Conservation (phyloP, 441 rosid species). For the Jatropha podagrica region DNA sequence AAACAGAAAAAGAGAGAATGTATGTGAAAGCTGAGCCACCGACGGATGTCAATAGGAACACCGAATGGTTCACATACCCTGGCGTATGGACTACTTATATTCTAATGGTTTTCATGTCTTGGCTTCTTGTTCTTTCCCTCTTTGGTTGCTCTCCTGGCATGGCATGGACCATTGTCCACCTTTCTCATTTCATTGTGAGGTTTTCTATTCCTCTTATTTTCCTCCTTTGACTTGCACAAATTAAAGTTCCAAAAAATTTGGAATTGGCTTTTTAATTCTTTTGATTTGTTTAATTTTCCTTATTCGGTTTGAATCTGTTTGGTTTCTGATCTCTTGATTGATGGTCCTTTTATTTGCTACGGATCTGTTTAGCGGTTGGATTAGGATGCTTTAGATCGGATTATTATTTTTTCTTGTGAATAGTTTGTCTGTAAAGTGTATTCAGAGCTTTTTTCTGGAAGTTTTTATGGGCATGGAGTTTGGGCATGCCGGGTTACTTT, state of each 20-base stretch:
- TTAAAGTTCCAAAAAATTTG: background rate
- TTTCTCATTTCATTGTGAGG: constrained; percentile 72
- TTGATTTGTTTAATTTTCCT: background rate
- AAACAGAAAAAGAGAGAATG: constrained; percentile 33
- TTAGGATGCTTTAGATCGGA: background rate
- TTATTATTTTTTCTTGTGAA: background rate
- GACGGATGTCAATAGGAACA: constrained; percentile 91
- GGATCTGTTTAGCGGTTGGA: background rate
- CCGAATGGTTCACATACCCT: constrained; percentile 98
- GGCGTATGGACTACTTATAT: constrained; percentile 90
- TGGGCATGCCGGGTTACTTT: background rate
- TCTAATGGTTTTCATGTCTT: constrained; percentile 68
- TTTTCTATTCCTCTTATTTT: background rate
- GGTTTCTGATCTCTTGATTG: background rate
- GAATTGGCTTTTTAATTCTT: background rate
- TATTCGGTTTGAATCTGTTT: background rate
- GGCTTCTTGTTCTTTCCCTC: constrained; percentile 78
- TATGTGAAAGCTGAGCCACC: constrained; percentile 80
- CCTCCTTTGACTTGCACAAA: background rate
- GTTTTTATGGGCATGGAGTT: constrained; percentile 8
- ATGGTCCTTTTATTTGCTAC: background rate
- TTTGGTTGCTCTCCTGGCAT: constrained; percentile 79
- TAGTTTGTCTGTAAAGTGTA: background rate
- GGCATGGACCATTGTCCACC: constrained; percentile 94
- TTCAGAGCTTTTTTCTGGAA: background rate